Conservation (phyloP, 129 eudicot genomes). For the Lactuca saligna region DNA sequence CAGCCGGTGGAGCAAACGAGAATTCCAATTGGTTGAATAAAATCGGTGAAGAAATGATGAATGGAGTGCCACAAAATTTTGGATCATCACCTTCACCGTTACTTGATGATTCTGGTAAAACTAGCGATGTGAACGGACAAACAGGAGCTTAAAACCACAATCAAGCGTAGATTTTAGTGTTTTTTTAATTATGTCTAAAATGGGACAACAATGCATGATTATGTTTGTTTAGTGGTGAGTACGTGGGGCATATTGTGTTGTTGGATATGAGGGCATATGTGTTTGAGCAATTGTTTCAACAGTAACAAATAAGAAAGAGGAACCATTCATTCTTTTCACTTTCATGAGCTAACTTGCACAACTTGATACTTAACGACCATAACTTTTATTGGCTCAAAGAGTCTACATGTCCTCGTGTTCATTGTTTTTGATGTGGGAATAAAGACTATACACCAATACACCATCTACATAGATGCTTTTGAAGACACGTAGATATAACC, state of each 20-base stretch:
- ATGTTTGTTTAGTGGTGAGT: neutral
- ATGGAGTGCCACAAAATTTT: slow-evolving; percentile 23
- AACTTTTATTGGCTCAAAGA: slow-evolving; percentile 9
- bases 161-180: slow-evolving; percentile 2
- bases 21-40: slow-evolving; percentile 11
- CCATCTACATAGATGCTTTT: no score
- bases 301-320: neutral
- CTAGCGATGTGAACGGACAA: slow-evolving; percentile 17
- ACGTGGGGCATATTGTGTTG: neutral
- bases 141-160: neutral
- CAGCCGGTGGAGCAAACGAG: slow-evolving; percentile 17
- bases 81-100: slow-evolving; percentile 39
- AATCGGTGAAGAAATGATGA: slow-evolving; percentile 14
- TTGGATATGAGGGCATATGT: neutral
- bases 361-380: slow-evolving; percentile 20
- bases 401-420: neutral
- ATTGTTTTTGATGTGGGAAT: no score
- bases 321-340: neutral
- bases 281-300: slow-evolving; percentile 9
- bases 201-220: neutral
- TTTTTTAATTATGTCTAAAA: slow-evolving; percentile 7
- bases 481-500: no score
- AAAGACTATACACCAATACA: no score
- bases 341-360: neutral
- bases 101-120: slow-evolving; percentile 19